phyloP scores from a whole-genome alignment of 257 asterid species.

The Primulina huaijiensis region DNA sequence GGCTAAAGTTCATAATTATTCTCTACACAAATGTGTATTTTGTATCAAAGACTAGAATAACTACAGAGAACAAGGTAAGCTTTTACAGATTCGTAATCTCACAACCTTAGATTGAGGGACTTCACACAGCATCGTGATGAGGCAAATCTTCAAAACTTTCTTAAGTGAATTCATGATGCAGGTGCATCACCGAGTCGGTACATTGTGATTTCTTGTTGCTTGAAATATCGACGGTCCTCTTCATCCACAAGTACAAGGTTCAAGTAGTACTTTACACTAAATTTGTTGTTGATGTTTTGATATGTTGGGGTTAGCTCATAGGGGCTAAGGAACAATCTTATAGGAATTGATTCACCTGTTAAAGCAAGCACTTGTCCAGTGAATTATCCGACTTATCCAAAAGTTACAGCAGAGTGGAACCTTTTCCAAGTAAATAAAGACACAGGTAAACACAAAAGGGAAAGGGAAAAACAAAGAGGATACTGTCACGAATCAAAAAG shows the following conservation, averaged over 20 bases:
- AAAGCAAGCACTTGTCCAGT: conserved; percentile 20
- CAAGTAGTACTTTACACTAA: conserved; percentile 82
- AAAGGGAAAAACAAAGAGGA: background rate
- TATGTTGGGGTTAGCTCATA: conserved; percentile 92
- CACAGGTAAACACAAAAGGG: background rate
- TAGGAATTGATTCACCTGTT: conserved; percentile 97
- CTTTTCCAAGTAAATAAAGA: background rate
- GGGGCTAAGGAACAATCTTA: conserved; percentile 91
- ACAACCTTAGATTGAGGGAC: background rate
- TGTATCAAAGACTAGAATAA: background rate
- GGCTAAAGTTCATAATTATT: no score
- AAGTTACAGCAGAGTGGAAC: background rate
- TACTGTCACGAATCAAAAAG: background rate
- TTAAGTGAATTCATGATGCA: background rate
- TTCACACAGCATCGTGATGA: background rate
- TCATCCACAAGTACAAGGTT: conserved; percentile 98
- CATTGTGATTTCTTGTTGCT: conserved; percentile 88
- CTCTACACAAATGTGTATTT: background rate
- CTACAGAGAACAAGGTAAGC: background rate
- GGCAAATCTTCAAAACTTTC: background rate
- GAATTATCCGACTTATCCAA: conserved; percentile 17
- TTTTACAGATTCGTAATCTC: background rate
- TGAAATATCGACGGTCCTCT: conserved; percentile 95
- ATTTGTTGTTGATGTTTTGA: conserved; percentile 90
- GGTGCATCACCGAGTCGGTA: conserved; percentile 48